Evolutionary conservation across 208 protist genomes (phyloP).

Genomic region (Leishmania amazonensis): DNA sequence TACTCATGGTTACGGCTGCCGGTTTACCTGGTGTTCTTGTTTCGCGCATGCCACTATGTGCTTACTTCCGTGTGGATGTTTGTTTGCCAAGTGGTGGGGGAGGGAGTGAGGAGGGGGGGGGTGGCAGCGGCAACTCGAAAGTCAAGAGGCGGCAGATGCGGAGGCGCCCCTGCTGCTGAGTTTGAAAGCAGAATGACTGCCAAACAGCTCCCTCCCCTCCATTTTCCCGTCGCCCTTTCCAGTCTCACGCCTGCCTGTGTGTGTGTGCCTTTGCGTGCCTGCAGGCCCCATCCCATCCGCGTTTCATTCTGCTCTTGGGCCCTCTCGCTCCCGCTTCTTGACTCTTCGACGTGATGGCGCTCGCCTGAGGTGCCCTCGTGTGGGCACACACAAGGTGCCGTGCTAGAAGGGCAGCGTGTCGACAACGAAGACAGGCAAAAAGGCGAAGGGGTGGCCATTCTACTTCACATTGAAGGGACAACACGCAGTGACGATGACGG

Average conservation of each 20-base stretch:
- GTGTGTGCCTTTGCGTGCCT: neutral
- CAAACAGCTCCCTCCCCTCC: neutral
- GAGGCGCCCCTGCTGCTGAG: neutral
- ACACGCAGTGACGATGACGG: neutral
- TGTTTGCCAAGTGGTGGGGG: neutral
- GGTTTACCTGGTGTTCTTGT: neutral
- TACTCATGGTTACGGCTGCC: neutral
- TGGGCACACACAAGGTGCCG: neutral
- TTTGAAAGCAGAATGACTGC: neutral
- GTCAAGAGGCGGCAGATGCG: neutral
- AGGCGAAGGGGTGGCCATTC: neutral
- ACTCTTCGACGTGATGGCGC: neutral
- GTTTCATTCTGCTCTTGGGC: neutral
- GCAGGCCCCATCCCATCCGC: neutral
- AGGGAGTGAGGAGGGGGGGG: neutral
- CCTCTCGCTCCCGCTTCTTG: neutral
- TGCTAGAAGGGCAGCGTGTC: neutral
- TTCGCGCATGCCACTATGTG: too few species aligned
- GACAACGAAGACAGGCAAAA: neutral
- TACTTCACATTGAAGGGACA: neutral
- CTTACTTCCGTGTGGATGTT: neutral
- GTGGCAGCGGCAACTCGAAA: neutral
- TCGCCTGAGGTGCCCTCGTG: neutral
- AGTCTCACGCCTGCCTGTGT: neutral
- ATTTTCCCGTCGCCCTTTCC: neutral